A percentile compares a stretch with the other conserved stretches of the same genome.
Conservation (phyloP, 371 early-diverging fungal species). For the Thermomucor indicae-seudaticae region DNA sequence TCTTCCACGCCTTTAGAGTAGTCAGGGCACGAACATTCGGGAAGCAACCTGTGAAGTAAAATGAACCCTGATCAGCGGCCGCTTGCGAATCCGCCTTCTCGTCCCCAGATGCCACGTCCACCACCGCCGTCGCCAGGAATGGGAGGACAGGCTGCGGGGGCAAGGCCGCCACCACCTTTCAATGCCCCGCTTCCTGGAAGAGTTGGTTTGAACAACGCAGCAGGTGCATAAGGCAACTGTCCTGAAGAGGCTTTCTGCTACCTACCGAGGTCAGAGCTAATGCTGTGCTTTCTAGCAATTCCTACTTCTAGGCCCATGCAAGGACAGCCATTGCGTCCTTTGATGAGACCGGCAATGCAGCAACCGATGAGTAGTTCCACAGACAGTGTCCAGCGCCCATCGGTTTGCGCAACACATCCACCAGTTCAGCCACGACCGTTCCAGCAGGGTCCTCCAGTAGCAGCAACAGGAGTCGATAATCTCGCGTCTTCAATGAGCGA, state of each 20-base stretch:
- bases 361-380: too few relatives aligned
- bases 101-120: slow-evolving; percentile 1
- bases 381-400: too few relatives aligned
- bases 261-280: not conserved
- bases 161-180: not conserved
- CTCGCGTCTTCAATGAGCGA: slow-evolving; percentile 27
- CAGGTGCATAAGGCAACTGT: not conserved
- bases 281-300: not conserved
- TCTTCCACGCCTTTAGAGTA: too few relatives aligned
- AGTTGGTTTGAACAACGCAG: too few relatives aligned
- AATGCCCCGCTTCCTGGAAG: not conserved
- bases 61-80: slow-evolving; percentile 14
- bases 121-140: slow-evolving; percentile 1
- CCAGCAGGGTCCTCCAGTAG: not conserved
- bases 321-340: not conserved
- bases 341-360: not conserved
- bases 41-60: slow-evolving; percentile 1
- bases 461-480: slow-evolving; percentile 2
- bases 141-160: slow-evolving; percentile 5
- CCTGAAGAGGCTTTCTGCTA: not conserved
- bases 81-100: slow-evolving; percentile 7
- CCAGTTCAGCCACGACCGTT: not conserved
- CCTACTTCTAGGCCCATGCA: not conserved
- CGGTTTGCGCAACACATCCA: not conserved
- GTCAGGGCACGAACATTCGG: too few relatives aligned